phyloP scores from a whole-genome alignment of 2,329 filamentous ascomycete species.

The Penicillium sp. region DNA sequence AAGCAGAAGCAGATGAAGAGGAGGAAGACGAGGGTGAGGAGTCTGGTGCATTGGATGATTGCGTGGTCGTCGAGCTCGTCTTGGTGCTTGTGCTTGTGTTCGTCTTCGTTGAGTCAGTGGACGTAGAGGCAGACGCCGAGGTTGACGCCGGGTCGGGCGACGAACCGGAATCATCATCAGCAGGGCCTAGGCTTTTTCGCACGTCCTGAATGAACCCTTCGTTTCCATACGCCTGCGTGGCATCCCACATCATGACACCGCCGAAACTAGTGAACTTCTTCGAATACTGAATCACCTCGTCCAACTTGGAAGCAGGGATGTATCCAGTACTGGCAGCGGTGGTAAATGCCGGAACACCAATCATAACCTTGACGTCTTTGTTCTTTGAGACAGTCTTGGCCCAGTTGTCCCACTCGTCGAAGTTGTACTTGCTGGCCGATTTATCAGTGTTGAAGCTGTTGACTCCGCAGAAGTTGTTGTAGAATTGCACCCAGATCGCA shows the following conservation, averaged over 20 bases:
- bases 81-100: not conserved
- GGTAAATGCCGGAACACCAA: conserved; percentile 60
- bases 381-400: conserved; percentile 59
- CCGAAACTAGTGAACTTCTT: conserved; percentile 61
- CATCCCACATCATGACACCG: conserved; percentile 70
- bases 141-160: conserved; percentile 28
- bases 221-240: conserved; percentile 61
- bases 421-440: conserved; percentile 59
- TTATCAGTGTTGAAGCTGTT: conserved; percentile 50
- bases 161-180: conserved; percentile 48
- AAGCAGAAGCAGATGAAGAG: conserved; percentile 16
- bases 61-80: conserved; percentile 9
- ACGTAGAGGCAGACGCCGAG: conserved; percentile 26
- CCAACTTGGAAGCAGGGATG: conserved; percentile 48
- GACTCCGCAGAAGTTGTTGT: conserved; percentile 67
- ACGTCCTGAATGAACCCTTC: conserved; percentile 54
- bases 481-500: conserved; percentile 65
- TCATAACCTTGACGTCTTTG: conserved; percentile 58
- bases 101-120: conserved; percentile 29
- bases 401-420: conserved; percentile 65
- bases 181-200: conserved; percentile 33
- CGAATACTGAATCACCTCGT: conserved; percentile 53
- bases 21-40: conserved; percentile 30
- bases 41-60: conserved; percentile 26
- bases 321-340: conserved; percentile 59